phyloP scores from a whole-genome alignment of 2,329 filamentous ascomycete species.

The Tricladium varicosporioides region DNA sequence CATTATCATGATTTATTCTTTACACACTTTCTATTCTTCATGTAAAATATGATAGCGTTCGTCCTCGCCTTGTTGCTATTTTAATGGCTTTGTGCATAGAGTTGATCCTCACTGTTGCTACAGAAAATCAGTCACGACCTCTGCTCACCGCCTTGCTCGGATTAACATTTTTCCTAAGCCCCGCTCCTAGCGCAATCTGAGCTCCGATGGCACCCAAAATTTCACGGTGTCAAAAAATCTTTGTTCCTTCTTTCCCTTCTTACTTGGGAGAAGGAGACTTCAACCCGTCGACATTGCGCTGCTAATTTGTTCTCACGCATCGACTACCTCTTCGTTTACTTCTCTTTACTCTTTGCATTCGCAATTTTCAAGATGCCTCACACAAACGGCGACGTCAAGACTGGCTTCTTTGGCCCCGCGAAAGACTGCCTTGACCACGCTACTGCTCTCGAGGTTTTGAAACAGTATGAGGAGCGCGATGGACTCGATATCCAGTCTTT shows the following conservation, averaged over 20 bases:
- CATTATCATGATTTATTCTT: no score
- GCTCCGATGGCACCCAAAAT: slow-evolving; percentile 14
- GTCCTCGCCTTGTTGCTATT: no score
- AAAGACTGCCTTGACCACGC: slow-evolving; percentile 66
- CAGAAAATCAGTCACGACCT: neutral
- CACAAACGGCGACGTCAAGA: slow-evolving; percentile 61
- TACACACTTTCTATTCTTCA: no score
- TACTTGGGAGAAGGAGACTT: slow-evolving; percentile 52
- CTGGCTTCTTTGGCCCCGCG: slow-evolving; percentile 41
- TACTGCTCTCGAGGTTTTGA: slow-evolving; percentile 76
- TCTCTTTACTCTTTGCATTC: slow-evolving; percentile 33
- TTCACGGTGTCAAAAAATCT: slow-evolving; percentile 13
- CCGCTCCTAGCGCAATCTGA: neutral
- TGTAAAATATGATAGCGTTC: no score
- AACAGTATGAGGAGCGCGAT: slow-evolving; percentile 78
- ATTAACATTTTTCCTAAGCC: slow-evolving; percentile 9
- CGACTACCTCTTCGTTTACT: slow-evolving; percentile 38
- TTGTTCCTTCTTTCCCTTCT: slow-evolving; percentile 33
- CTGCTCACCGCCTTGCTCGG: slow-evolving; percentile 3
- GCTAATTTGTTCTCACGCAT: slow-evolving; percentile 40
- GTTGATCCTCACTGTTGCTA: no score
- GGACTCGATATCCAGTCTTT: slow-evolving; percentile 84
- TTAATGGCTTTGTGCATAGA: no score
- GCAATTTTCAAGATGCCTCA: slow-evolving; percentile 61
- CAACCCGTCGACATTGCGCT: slow-evolving; percentile 57